Percentiles rank a stretch among this genome's conserved stretches.
phyloP scores from a whole-genome alignment of 2,329 filamentous ascomycete genomes.

The Microdochium bolleyi region DNA sequence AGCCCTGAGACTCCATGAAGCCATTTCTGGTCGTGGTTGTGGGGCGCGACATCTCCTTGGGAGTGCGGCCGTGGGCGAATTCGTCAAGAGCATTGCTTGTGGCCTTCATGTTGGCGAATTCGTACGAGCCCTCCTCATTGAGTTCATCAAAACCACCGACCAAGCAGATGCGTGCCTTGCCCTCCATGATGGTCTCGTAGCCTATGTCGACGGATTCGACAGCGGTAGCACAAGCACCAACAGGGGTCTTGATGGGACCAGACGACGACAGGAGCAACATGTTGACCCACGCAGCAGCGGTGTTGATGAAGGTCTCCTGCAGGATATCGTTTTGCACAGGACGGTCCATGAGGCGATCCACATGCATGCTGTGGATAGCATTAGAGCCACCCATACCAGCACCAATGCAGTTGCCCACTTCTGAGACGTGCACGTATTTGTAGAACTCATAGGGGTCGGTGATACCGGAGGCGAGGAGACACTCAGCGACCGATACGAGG shows the following conservation, averaged over 20 bases:
- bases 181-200: conserved; percentile 96
- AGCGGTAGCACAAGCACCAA: conserved; percentile 93
- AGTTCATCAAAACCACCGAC: conserved; percentile 99
- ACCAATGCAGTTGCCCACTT: conserved; percentile 96
- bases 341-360: conserved; percentile 92
- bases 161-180: conserved; percentile 94
- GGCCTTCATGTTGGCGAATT: conserved; percentile 99
- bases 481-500: conserved; percentile 86
- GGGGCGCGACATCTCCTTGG: conserved; percentile 94
- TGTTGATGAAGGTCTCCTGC: conserved; percentile 99
- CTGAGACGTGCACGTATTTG: conserved; percentile 96
- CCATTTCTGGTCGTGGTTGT: conserved; percentile 94
- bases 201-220: conserved; percentile 97
- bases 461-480: conserved; percentile 85
- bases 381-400: conserved; percentile 95
- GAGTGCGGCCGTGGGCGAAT: conserved; percentile 89
- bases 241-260: conserved; percentile 96
- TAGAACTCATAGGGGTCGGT: conserved; percentile 99
- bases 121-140: conserved; percentile 97
- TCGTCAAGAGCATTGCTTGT: conserved; percentile 98
- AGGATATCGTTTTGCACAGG: conserved; percentile 98
- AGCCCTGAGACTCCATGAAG: conserved; percentile 99
- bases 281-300: conserved; percentile 99
- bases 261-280: conserved; percentile 97
- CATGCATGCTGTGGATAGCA: conserved; percentile 95